These are phyloP conservation scores for Flaveria trinervia DNA, from an alignment of 129 eudicot species.

Conservation along the genomic window DNA sequence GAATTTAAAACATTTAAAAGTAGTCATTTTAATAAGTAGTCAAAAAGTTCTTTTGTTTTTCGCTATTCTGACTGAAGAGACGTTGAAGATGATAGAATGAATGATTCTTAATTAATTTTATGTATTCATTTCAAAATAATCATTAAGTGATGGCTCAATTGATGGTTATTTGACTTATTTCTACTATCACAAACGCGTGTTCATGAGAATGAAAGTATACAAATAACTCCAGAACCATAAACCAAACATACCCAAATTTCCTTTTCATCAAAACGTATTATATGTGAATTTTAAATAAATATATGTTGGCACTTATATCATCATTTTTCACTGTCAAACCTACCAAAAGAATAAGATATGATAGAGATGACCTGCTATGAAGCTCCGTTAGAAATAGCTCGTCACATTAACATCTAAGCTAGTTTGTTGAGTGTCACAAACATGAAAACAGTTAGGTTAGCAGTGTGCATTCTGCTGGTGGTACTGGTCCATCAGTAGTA, in stretches of 20 bases:
- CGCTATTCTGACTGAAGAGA: not conserved
- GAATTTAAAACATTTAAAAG: too few relatives aligned
- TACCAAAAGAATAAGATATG: constrained; percentile 7
- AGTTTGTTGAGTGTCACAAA: not conserved
- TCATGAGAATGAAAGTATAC: too few relatives aligned
- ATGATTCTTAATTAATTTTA: too few relatives aligned
- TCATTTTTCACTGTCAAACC: constrained; percentile 4
- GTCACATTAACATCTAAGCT: constrained; percentile 1
- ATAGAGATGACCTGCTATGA: not conserved
- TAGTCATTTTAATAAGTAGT: too few relatives aligned
- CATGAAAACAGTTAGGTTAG: constrained; percentile 26
- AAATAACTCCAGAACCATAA: too few relatives aligned
- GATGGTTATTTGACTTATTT: too few relatives aligned
- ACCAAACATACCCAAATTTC: too few relatives aligned
- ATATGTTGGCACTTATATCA: not conserved
- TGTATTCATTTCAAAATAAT: not conserved
- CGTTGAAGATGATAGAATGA: not conserved
- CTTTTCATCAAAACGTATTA: not conserved
- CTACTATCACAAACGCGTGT: too few relatives aligned
- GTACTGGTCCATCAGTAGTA: not conserved
- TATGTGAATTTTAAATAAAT: not conserved
- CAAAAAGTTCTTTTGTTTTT: not conserved
- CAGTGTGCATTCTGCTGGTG: constrained; percentile 23
- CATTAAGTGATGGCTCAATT: not conserved
- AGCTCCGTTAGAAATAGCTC: not conserved